A percentile compares a stretch with the other conserved stretches of the same genome.
Conservation (phyloP, 2,329 filamentous ascomycete species). For the Sordariomycetes sp. region DNA sequence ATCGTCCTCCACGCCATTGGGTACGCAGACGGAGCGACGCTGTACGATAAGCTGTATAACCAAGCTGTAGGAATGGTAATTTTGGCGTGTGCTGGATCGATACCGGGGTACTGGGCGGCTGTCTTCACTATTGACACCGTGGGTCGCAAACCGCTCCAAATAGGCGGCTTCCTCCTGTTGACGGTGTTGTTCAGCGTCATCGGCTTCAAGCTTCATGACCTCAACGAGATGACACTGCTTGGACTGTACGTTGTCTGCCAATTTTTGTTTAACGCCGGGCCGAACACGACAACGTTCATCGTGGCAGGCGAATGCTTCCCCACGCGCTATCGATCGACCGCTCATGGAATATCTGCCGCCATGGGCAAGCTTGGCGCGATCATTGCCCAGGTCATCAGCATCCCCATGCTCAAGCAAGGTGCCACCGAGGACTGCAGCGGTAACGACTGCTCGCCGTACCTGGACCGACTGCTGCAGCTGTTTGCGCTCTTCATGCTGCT, state of each 20-base stretch:
- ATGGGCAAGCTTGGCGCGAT: constrained; percentile 61
- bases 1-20: constrained; percentile 66
- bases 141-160: constrained; percentile 68
- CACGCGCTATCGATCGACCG: constrained; percentile 51
- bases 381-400: constrained; percentile 55
- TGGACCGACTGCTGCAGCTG: constrained; percentile 67
- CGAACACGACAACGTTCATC: constrained; percentile 58
- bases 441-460: constrained; percentile 44
- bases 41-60: constrained; percentile 63
- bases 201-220: constrained; percentile 46
- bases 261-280: constrained; percentile 59
- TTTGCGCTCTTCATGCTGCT: constrained; percentile 75
- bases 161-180: constrained; percentile 51
- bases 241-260: constrained; percentile 55
- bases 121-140: constrained; percentile 65
- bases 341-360: constrained; percentile 57
- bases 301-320: constrained; percentile 57
- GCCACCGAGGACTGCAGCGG: constrained; percentile 38
- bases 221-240: constrained; percentile 40
- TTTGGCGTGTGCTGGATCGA: constrained; percentile 64
- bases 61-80: constrained; percentile 71
- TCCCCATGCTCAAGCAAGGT: constrained; percentile 51
- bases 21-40: constrained; percentile 51
- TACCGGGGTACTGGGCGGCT: constrained; percentile 74
- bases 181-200: constrained; percentile 54